These are phyloP conservation scores for Erythrophleum fordii DNA, from an alignment of 306 rosid genomes.

Conservation along the genomic window DNA sequence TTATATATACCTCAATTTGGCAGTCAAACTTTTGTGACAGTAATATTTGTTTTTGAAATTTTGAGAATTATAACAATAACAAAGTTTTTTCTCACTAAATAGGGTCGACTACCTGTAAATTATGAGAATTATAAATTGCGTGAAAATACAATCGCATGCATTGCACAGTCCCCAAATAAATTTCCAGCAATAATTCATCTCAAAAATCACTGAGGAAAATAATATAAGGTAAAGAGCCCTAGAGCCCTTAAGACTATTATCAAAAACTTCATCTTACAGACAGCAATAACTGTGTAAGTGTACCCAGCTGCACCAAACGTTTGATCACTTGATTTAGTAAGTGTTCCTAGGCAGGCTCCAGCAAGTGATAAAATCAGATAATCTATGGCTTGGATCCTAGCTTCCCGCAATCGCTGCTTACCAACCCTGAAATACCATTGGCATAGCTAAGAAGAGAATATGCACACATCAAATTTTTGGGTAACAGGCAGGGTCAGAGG, in stretches of 20 bases:
- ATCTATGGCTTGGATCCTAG: conserved; percentile 70
- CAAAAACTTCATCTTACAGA: conserved; percentile 61
- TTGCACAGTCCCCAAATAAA: background rate
- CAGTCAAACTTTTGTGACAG: background rate
- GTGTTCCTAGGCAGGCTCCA: conserved; percentile 89
- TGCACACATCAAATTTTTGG: conserved; percentile 13
- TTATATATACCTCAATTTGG: background rate
- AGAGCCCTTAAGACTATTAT: background rate
- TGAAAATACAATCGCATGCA: background rate
- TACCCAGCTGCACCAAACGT: conserved; percentile 70
- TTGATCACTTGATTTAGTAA: conserved; percentile 57
- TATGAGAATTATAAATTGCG: background rate
- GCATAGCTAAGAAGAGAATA: conserved; percentile 1
- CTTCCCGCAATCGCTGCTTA: conserved; percentile 80
- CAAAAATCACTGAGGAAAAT: background rate
- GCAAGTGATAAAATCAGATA: conserved; percentile 81
- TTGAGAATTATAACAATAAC: no score
- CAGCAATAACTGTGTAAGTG: conserved; percentile 74
- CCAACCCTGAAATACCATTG: conserved; percentile 53
- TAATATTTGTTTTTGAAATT: no score
- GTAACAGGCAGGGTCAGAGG: no score
- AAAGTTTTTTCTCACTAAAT: no score
- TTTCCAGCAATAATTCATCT: conserved; percentile 7
- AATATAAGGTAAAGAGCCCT: background rate
- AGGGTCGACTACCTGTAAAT: no score